phyloP scores from a whole-genome alignment of 805 yeast genomes.

The Diddensiella caesifluorescens region DNA sequence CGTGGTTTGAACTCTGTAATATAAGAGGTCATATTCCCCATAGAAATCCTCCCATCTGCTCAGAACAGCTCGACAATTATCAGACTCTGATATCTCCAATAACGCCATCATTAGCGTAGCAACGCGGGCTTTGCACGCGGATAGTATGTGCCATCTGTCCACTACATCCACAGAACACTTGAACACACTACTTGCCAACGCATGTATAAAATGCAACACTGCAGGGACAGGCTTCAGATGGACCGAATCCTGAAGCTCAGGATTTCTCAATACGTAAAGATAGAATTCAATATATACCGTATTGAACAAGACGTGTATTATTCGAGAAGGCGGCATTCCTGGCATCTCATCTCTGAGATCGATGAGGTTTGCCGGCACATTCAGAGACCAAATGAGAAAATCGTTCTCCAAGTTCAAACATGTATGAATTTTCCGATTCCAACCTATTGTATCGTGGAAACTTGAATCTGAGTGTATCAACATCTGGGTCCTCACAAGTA shows the following conservation, averaged over 20 bases:
- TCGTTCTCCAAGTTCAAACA: slow-evolving; percentile 12
- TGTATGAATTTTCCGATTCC: background rate
- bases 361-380: slow-evolving; percentile 8
- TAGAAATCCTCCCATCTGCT: slow-evolving; percentile 13
- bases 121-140: slow-evolving; percentile 12
- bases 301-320: slow-evolving; percentile 13
- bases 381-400: slow-evolving; percentile 11
- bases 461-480: background rate
- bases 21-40: slow-evolving; percentile 7
- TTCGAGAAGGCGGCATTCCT: slow-evolving; percentile 8
- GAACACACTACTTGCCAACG: slow-evolving; percentile 13
- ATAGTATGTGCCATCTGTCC: slow-evolving; percentile 12
- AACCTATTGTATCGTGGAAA: background rate
- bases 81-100: slow-evolving; percentile 5
- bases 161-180: slow-evolving; percentile 8
- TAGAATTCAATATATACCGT: slow-evolving; percentile 10
- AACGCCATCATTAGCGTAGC: slow-evolving; percentile 9
- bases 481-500: slow-evolving; percentile 1
- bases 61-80: slow-evolving; percentile 12
- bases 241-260: slow-evolving; percentile 5
- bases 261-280: slow-evolving; percentile 5
- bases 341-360: slow-evolving; percentile 14
- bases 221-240: slow-evolving; percentile 14
- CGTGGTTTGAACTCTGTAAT: background rate
- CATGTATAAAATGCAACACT: slow-evolving; percentile 12